phyloP scores from a whole-genome alignment of 495 filamentous ascomycete genomes.

The Aspergillus cristatus region DNA sequence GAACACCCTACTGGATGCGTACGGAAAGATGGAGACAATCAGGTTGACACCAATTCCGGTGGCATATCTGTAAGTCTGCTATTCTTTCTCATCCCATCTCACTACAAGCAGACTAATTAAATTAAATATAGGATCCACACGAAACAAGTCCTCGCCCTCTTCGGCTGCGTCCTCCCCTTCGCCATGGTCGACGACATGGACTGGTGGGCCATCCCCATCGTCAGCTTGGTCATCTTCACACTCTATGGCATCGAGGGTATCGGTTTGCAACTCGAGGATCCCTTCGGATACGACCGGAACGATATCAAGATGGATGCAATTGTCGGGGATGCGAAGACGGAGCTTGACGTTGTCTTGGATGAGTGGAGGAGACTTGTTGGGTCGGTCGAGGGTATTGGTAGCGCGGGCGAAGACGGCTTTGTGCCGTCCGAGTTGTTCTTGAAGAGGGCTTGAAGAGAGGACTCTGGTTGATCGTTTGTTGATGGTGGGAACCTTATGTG shows the following conservation, averaged over 20 bases:
- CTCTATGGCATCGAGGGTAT: slow-evolving; percentile 70
- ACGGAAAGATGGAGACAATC: slow-evolving; percentile 69
- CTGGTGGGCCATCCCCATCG: slow-evolving; percentile 65
- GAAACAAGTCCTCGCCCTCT: slow-evolving; percentile 66
- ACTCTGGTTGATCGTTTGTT: too few relatives aligned
- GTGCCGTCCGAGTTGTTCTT: slow-evolving; percentile 32
- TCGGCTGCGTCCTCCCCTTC: slow-evolving; percentile 63
- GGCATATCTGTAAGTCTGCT: slow-evolving; percentile 51
- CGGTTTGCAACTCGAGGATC: slow-evolving; percentile 64
- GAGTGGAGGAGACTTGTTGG: slow-evolving; percentile 45
- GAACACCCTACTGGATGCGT: slow-evolving; percentile 52
- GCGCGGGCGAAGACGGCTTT: slow-evolving; percentile 1
- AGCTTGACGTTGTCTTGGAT: slow-evolving; percentile 53
- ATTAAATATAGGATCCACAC: slow-evolving; percentile 53
- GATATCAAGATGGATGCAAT: slow-evolving; percentile 76
- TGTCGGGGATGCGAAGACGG: slow-evolving; percentile 54
- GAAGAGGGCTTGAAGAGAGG: too few relatives aligned
- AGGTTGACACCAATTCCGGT: slow-evolving; percentile 62
- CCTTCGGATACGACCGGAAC: slow-evolving; percentile 65
- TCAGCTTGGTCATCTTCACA: slow-evolving; percentile 60
- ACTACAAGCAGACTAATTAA: background rate
- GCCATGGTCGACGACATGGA: slow-evolving; percentile 62
- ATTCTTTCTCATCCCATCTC: background rate
- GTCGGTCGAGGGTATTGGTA: slow-evolving; percentile 2
- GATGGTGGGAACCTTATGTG: too few relatives aligned